Percentiles rank a stretch among this genome's conserved stretches.
phyloP scores from a whole-genome alignment of 2,329 filamentous ascomycete genomes.

The Tolypocladium amazonense region DNA sequence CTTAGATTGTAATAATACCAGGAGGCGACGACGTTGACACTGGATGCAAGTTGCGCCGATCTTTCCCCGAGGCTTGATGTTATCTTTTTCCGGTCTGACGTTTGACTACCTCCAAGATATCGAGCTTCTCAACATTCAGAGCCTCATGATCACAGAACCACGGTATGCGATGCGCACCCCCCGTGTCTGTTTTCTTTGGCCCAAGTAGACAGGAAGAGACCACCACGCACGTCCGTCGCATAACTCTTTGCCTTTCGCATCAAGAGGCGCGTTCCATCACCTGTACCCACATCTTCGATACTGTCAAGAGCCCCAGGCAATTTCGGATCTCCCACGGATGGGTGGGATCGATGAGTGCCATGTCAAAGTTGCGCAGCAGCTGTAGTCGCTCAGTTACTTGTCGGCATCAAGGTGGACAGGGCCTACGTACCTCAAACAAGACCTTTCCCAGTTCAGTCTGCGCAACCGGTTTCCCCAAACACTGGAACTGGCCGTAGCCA shows the following conservation, averaged over 20 bases:
- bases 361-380: slow-evolving; percentile 18
- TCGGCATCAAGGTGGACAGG: not conserved
- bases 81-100: not conserved
- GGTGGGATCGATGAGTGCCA: slow-evolving; percentile 14
- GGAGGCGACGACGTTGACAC: too few relatives aligned
- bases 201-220: not conserved
- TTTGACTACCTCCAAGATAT: not conserved
- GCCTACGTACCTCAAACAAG: slow-evolving; percentile 27
- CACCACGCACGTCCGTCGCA: not conserved
- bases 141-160: not conserved
- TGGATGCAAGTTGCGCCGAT: too few relatives aligned
- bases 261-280: slow-evolving; percentile 9
- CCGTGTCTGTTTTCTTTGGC: not conserved
- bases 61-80: too few relatives aligned
- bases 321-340: slow-evolving; percentile 16
- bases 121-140: not conserved
- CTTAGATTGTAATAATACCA: too few relatives aligned
- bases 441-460: slow-evolving; percentile 24
- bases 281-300: slow-evolving; percentile 22
- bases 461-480: slow-evolving; percentile 26
- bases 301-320: slow-evolving; percentile 15
- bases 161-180: not conserved
- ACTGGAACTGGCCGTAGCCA: slow-evolving; percentile 26
- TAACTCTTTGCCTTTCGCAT: not conserved
- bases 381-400: slow-evolving; percentile 3